phyloP scores from a whole-genome alignment of 768 basidiomycete species.

The Kwoniella pini region DNA sequence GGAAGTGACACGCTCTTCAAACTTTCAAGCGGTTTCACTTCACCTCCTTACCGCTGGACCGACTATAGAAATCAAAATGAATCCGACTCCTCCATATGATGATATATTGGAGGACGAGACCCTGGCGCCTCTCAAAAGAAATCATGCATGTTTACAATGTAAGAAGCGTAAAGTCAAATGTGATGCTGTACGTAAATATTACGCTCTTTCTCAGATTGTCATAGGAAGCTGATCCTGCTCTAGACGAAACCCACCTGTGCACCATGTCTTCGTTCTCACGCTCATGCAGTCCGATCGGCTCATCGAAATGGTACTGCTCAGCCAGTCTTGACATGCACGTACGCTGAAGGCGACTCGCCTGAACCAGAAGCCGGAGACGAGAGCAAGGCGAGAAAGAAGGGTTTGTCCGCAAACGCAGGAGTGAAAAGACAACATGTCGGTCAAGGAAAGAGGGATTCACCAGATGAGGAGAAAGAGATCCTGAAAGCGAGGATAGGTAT shows the following conservation, averaged over 20 bases:
- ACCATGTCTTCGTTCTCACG: conserved; percentile 45
- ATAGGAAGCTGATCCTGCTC: neutral
- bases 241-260: conserved; percentile 35
- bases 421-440: conserved; percentile 9
- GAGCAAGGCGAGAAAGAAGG: conserved; percentile 7
- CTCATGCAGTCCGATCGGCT: conserved; percentile 44
- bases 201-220: neutral
- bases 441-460: conserved; percentile 24
- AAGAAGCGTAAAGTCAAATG: conserved; percentile 53
- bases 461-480: conserved; percentile 37
- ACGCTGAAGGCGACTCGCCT: conserved; percentile 30
- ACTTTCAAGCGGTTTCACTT: too few relatives aligned
- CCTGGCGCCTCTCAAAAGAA: conserved; percentile 39
- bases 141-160: conserved; percentile 53
- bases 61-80: neutral
- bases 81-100: conserved; percentile 20
- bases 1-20: too few relatives aligned
- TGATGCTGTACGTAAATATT: too few relatives aligned
- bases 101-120: conserved; percentile 27
- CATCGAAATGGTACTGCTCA: conserved; percentile 30
- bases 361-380: conserved; percentile 2
- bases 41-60: too few relatives aligned
- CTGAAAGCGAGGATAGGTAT: conserved; percentile 38
- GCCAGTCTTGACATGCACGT: conserved; percentile 39
- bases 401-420: neutral